Base-by-base conservation (phyloP, 1,139 yeast species). In the Yamadazyma triangularis region DNA sequence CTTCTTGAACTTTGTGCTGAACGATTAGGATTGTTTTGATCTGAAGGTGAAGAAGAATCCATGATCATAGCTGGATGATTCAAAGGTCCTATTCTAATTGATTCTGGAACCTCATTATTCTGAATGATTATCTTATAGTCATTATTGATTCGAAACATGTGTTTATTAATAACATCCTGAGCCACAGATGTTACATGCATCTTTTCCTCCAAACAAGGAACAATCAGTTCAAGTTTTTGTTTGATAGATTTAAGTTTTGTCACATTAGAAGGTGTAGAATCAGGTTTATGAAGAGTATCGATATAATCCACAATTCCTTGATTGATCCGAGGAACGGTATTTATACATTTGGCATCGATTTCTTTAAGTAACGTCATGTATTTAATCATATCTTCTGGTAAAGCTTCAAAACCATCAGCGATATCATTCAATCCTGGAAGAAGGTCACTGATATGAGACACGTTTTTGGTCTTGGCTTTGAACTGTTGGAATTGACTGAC, bases 181-280 rank as follows among this genome's bases (percentile, higher is more conserved):
- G 96, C 96, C 23, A 87, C 83, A 2, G 91, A 81, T 3, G 97
- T 93, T 23, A 91, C 96, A 53, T 91, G 96, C 94, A 91, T 88
- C 58, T 91, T 91, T 53, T 91, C 97, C 51, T 91, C 98, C 37
- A 91, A 63, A 43, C 96, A 87, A 0, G 97, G 97, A 64, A 91
- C 79, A 31, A 91, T 69, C 38, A 85, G 95, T 43, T 72, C 75
- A 36, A 80, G 60, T 33, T 66, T 58, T 32, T 61, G 58, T 34
- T 72, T 67, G 30, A 77, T 73, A n/a, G 39, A 35, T 23, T 40
- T 48, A 26, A 68, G 50, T 14, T 56, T 47, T 21, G 43, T 43
- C 13, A 29, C 26, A 13, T 38, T 38, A 11, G 24, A 26, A 13
- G 32, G 36, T 13, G 41, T 28, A 11, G 35, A 36, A 12, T 30